Base-by-base conservation (phyloP, 768 basidiomycete genomes). In the Suillus lakei region DNA sequence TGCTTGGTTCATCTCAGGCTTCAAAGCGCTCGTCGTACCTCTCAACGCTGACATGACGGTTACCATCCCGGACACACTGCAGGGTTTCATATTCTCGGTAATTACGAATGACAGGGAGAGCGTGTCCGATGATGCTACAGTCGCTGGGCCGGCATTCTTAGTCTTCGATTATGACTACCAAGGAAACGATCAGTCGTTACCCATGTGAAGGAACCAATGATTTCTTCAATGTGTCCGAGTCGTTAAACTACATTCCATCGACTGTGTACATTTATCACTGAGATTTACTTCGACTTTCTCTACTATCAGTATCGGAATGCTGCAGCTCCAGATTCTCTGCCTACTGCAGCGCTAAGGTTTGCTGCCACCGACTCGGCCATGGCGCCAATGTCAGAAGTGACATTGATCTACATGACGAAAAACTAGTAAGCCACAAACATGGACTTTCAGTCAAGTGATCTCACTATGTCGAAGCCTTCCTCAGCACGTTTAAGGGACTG, bases 111-210 rank as follows among this genome's bases (percentile, higher is more conserved):
- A 75, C 69, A 77, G 76, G 66, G 65, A 76, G 23, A 72, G 73
- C 18, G 76, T 82, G 28, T 73, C 73, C 36, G 85, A 88, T 63
- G 78, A 79, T 36, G 84, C 76, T 64, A 85, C 83, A 32, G 74
- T 91, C 43, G 88, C 88, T 43, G 89, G 89, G 3, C 86, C 86
- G 10, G 78, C 82, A 21, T 78, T 88, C 68, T 68, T 84, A 34
- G 71, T 70, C 48, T 82, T 85, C 71, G 71, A 73, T 34, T 83
- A 74, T 60, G 75, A 77, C 26, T 41, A 59, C 12, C 41, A 41
- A 41, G 38, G 38, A 59, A 59, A 59, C 39, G 23, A 23, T 7
- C 58, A 59, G 39, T 41, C 39, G 18, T 39, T 59, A 43, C 58
- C 39, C 10, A 59, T 59, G 58, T 58, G 18, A 58, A 23, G 23